A percentile compares a stretch with the other conserved stretches of the same genome.
Conservation (phyloP, 148 eudicot species). For the Rheum nobile region DNA sequence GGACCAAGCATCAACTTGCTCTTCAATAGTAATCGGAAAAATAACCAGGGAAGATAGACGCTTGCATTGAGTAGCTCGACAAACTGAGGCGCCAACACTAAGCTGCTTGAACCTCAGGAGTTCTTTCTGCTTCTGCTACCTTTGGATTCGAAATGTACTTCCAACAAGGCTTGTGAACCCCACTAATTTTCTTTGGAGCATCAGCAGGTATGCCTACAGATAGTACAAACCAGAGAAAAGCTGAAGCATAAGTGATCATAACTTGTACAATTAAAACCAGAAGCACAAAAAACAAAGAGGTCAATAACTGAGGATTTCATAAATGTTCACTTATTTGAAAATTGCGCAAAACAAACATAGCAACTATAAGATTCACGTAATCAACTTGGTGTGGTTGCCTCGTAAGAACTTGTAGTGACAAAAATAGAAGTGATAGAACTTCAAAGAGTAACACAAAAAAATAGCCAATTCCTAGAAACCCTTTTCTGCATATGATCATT, state of each 20-base stretch:
- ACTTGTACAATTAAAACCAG: not conserved
- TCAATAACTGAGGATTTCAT: not conserved
- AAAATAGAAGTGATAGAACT: not conserved
- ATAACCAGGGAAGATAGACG: not conserved
- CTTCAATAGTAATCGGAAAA: not conserved
- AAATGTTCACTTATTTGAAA: no score
- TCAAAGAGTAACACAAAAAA: not conserved
- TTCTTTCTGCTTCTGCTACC: conserved; percentile 14
- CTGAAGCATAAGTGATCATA: no score
- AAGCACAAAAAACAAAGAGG: not conserved
- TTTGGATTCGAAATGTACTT: conserved; percentile 42
- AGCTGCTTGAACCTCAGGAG: conserved; percentile 17
- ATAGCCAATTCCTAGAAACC: not conserved
- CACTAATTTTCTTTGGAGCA: conserved; percentile 82
- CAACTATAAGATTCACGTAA: no score
- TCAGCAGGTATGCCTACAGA: conserved; percentile 55
- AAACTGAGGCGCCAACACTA: not conserved
- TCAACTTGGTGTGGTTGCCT: no score
- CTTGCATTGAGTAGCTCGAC: not conserved
- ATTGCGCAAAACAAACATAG: no score
- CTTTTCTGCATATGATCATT: not conserved
- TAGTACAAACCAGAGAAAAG: not conserved
- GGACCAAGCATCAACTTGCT: not conserved
- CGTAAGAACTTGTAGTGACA: no score
- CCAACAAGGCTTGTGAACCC: conserved; percentile 98